Percentiles rank a stretch among this genome's conserved stretches.
Evolutionary conservation across 2,329 filamentous ascomycete genomes (phyloP).

Genomic region (Colletotrichum liaoningense): DNA sequence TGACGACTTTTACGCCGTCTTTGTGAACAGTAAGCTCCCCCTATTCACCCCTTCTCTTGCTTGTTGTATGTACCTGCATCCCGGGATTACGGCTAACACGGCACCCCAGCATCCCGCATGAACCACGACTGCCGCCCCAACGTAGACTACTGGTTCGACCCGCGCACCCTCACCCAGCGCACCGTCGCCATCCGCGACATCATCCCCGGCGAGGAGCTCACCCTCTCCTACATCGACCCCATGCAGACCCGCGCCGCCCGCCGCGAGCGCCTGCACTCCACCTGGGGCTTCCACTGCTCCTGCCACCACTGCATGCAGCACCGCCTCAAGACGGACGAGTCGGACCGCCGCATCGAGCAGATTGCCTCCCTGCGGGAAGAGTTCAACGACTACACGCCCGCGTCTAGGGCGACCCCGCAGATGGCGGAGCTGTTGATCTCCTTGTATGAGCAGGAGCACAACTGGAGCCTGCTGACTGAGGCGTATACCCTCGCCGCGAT

Average conservation of each 20-base stretch:
- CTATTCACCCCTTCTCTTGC: too few relatives aligned
- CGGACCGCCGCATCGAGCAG: conserved; percentile 51
- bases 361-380: conserved; percentile 45
- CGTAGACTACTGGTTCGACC: conserved; percentile 55
- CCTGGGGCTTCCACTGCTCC: conserved; percentile 55
- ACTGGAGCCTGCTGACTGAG: conserved; percentile 48
- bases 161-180: conserved; percentile 50
- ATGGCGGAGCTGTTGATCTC: conserved; percentile 53
- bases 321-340: conserved; percentile 42
- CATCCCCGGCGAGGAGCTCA: conserved; percentile 54
- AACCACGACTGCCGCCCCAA: conserved; percentile 60
- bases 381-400: conserved; percentile 44
- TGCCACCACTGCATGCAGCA: conserved; percentile 52
- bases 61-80: not conserved
- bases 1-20: conserved; percentile 50
- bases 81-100: conserved; percentile 2
- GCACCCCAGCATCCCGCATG: conserved; percentile 48
- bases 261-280: conserved; percentile 42
- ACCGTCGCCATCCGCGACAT: conserved; percentile 53
- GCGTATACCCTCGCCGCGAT: conserved; percentile 52
- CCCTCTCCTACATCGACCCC: conserved; percentile 55
- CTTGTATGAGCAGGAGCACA: conserved; percentile 53
- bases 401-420: conserved; percentile 46
- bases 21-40: conserved; percentile 47
- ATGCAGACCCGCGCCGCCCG: conserved; percentile 45